Conservation (phyloP, 2,329 filamentous ascomycete genomes). For the Aspergillus sp. region DNA sequence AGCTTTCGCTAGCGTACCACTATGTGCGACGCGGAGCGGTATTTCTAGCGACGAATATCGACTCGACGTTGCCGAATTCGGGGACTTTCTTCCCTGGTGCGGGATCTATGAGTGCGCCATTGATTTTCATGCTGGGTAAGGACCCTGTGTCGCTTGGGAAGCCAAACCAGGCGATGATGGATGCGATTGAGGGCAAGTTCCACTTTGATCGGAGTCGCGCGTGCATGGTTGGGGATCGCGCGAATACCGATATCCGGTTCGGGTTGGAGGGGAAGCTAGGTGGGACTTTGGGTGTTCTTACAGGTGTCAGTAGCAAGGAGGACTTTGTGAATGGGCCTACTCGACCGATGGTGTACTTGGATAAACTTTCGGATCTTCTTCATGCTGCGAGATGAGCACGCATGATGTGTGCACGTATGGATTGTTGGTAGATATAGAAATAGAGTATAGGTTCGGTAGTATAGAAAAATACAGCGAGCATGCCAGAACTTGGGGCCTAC, state of each 20-base stretch:
- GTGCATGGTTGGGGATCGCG: constrained; percentile 93
- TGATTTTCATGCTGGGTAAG: constrained; percentile 69
- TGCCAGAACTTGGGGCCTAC: background rate
- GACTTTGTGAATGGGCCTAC: constrained; percentile 75
- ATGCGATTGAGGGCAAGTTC: constrained; percentile 95
- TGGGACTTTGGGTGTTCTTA: constrained; percentile 86
- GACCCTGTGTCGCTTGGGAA: constrained; percentile 83
- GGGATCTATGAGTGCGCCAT: constrained; percentile 74
- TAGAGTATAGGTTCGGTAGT: background rate
- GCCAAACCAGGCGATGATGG: constrained; percentile 99
- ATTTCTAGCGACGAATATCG: constrained; percentile 91
- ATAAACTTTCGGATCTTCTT: constrained; percentile 76
- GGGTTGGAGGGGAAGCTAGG: constrained; percentile 87
- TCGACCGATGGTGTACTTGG: constrained; percentile 79
- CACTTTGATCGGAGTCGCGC: constrained; percentile 78
- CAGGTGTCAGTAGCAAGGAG: constrained; percentile 79
- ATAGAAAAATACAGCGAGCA: background rate
- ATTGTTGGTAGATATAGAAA: background rate
- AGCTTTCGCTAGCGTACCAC: constrained; percentile 79
- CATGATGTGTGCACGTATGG: background rate
- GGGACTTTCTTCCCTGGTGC: constrained; percentile 88
- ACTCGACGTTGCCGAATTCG: constrained; percentile 82
- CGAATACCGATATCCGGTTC: constrained; percentile 96
- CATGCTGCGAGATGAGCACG: constrained; percentile 22
- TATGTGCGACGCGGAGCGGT: constrained; percentile 78